Evolutionary conservation across 2,329 filamentous ascomycete genomes (phyloP).

Genomic region (Verticillium zaregamsianum): DNA sequence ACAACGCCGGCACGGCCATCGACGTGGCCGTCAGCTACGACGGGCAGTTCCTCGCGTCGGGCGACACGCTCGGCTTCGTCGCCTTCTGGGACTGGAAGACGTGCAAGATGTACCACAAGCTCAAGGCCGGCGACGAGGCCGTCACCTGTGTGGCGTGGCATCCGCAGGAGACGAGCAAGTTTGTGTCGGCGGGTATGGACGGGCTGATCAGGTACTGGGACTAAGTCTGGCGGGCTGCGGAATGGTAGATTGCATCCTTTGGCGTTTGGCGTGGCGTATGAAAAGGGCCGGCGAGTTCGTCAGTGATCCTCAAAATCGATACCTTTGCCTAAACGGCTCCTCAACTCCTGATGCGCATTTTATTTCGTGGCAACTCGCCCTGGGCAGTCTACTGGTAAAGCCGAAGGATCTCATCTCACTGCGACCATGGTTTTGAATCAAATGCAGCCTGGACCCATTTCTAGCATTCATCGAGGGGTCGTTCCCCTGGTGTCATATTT

Average conservation of each 20-base stretch:
- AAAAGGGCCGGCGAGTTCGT: neutral
- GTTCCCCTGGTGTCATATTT: no score
- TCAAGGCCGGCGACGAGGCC: conserved; percentile 76
- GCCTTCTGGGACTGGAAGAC: conserved; percentile 99
- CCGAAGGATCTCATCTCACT: no score
- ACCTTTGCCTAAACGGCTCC: neutral
- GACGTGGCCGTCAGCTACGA: conserved; percentile 86
- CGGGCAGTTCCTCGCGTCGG: conserved; percentile 83
- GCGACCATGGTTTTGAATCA: no score
- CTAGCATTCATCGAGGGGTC: no score
- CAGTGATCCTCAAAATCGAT: neutral
- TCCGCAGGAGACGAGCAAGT: conserved; percentile 93
- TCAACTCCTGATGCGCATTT: no score
- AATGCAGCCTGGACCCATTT: no score
- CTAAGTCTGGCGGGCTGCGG: conserved; percentile 36
- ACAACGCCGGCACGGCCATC: conserved; percentile 90
- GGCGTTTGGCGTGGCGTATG: conserved; percentile 12
- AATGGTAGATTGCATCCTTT: conserved; percentile 4
- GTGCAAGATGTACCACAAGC: conserved; percentile 98
- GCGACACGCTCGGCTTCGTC: conserved; percentile 83
- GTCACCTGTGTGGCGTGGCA: conserved; percentile 92
- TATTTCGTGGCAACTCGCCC: no score
- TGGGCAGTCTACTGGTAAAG: no score
- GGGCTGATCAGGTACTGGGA: conserved; percentile 93
- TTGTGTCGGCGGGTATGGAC: conserved; percentile 85